phyloP scores from a whole-genome alignment of 441 rosid species.

The Pelargonium fulgidum region DNA sequence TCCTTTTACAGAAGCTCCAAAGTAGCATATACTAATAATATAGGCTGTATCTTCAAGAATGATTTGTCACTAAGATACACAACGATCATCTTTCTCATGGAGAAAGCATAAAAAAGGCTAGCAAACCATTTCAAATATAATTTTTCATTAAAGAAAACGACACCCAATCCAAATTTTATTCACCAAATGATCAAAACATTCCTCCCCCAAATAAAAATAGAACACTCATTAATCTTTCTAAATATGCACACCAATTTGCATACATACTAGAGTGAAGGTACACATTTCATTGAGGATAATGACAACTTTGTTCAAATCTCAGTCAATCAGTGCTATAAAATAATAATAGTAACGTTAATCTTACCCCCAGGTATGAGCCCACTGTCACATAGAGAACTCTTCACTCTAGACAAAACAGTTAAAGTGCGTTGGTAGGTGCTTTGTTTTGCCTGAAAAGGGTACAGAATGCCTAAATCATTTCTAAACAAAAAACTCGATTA shows the following conservation, averaged over 20 bases:
- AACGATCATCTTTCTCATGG: neutral
- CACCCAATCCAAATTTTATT: no score
- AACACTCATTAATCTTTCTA: neutral
- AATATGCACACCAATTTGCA: neutral
- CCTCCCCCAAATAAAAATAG: no score
- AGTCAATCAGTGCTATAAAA: constrained; percentile 4
- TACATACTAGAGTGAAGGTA: neutral
- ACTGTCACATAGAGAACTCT: constrained; percentile 34
- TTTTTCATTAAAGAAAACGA: no score
- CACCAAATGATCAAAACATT: no score
- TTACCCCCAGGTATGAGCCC: constrained; percentile 41
- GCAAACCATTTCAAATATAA: neutral
- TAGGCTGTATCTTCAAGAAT: neutral
- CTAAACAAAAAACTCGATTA: neutral
- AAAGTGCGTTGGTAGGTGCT: constrained; percentile 57
- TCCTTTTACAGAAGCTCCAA: no score
- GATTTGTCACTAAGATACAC: neutral
- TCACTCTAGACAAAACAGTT: constrained; percentile 55
- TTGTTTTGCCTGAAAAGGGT: constrained; percentile 57
- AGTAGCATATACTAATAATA: neutral
- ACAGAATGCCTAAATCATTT: constrained; percentile 8
- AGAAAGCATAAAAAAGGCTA: neutral
- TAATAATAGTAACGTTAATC: constrained; percentile 8
- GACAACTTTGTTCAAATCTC: neutral
- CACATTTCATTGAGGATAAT: neutral